Evolutionary conservation across 2,329 filamentous ascomycete species (phyloP).

Genomic region (Samsoniella hepiali): DNA sequence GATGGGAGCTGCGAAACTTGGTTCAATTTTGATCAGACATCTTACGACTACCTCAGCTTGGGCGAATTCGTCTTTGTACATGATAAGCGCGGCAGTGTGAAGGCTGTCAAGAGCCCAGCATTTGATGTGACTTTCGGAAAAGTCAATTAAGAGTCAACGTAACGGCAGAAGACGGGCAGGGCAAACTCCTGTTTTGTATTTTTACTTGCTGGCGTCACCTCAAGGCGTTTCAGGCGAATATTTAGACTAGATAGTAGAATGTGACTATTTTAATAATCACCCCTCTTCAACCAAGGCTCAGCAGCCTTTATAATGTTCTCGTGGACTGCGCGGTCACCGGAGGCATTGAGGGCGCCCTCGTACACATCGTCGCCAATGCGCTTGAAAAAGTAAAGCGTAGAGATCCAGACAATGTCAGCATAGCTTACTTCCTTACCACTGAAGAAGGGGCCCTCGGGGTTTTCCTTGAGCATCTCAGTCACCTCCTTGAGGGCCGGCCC

Average conservation of each 20-base stretch:
- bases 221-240: neutral
- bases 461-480: constrained; percentile 51
- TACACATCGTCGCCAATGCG: constrained; percentile 35
- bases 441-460: constrained; percentile 58
- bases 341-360: constrained; percentile 34
- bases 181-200: neutral
- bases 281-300: constrained; percentile 40
- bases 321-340: constrained; percentile 38
- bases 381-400: constrained; percentile 43
- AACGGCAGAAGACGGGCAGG: neutral
- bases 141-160: neutral
- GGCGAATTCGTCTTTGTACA: constrained; percentile 16
- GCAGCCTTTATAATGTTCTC: constrained; percentile 38
- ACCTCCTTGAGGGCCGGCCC: constrained; percentile 34
- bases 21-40: constrained; percentile 16
- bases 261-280: constrained; percentile 30
- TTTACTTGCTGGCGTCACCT: too few species aligned
- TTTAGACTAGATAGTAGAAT: neutral
- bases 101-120: constrained; percentile 12
- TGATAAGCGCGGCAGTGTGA: constrained; percentile 4
- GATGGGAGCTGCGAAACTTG: constrained; percentile 18
- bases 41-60: constrained; percentile 14
- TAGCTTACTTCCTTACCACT: constrained; percentile 53
- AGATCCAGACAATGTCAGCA: constrained; percentile 56
- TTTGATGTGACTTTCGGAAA: constrained; percentile 14